phyloP scores from a whole-genome alignment of 1,284 basidiomycete species.

The Microbotryomycetes sp. region DNA sequence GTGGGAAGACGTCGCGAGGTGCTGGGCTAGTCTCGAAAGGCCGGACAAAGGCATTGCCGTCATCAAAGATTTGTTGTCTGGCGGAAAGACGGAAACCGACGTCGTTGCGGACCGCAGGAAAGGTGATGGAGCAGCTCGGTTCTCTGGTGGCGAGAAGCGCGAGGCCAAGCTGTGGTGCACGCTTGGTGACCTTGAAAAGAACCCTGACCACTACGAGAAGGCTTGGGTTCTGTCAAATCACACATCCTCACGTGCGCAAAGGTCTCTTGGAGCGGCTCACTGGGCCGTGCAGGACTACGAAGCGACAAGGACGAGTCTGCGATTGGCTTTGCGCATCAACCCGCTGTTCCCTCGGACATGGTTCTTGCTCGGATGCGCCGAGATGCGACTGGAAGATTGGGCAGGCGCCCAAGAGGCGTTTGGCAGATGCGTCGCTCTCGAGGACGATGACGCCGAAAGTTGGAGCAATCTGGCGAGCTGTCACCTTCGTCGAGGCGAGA shows the following conservation, averaged over 20 bases:
- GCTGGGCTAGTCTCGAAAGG: slow-evolving; percentile 70
- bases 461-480: slow-evolving; percentile 98
- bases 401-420: slow-evolving; percentile 76
- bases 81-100: slow-evolving; percentile 71
- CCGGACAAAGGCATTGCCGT: slow-evolving; percentile 66
- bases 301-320: slow-evolving; percentile 60
- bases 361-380: slow-evolving; percentile 92
- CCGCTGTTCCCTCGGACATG: slow-evolving; percentile 79
- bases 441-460: slow-evolving; percentile 93
- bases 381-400: slow-evolving; percentile 74
- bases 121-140: slow-evolving; percentile 47
- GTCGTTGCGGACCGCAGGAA: slow-evolving; percentile 52
- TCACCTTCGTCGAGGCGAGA: slow-evolving; percentile 70
- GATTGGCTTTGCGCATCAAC: slow-evolving; percentile 74
- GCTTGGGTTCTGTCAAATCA: slow-evolving; percentile 77
- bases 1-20: slow-evolving; percentile 91
- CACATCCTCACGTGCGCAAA: slow-evolving; percentile 79
- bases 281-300: slow-evolving; percentile 62
- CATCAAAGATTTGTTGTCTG: slow-evolving; percentile 74
- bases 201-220: slow-evolving; percentile 60
- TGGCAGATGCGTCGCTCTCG: slow-evolving; percentile 73
- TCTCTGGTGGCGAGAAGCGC: slow-evolving; percentile 45
- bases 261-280: slow-evolving; percentile 77
- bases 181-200: slow-evolving; percentile 80
- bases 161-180: slow-evolving; percentile 94